Evolutionary conservation across 1,284 basidiomycete genomes (phyloP), one percentile per base, ranked within the genome.

Genomic region (Apiotrichum siamense): DNA sequence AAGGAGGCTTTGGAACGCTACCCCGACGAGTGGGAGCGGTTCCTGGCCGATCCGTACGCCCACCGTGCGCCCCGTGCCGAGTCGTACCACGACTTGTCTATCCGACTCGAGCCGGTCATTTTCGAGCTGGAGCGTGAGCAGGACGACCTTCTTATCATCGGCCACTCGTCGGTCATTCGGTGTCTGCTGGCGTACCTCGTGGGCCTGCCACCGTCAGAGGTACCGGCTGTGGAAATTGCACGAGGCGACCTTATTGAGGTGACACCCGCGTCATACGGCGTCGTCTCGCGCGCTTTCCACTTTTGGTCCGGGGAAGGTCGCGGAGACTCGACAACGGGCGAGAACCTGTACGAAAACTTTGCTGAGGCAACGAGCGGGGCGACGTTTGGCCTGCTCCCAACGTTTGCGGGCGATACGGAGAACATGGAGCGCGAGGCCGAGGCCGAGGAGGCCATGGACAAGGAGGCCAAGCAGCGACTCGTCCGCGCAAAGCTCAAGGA

Each of bases 121-220:
- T 82, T 91, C 61, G 88, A 91, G 69, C 76, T 91, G 26, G 88
- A 90, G 70, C 78, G 87, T 31, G 83, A 85, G 60, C 81, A 83
- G 62, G 83, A 87, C 61, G 88, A 90, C 69, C 76, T 86, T 15
- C 74, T 86, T 44, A 86, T 87, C 66, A 83, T 86, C 53, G 87
- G 86, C 0, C 88, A 91, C 68, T 91, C 92, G 7, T 94, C 89
- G n/a, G 96, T 98, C 66, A 93, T 98, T 65, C 85, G 96, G 24
- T 99, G 94, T 75, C 79, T 99, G 33, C 79, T 92, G 26, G 84
- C 88, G 0, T 92, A 91, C 71, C 83, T 92, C 55, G 91, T 96
- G 60, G 94, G 96, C 3, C 78, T 97, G 3, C 90, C 91, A n/a
- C 90, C 94, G 0, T 86, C 85, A 31, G 93, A 98, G 71, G 96